phyloP scores from a whole-genome alignment of 1,284 basidiomycete species.

The Trichosporon sp. region DNA sequence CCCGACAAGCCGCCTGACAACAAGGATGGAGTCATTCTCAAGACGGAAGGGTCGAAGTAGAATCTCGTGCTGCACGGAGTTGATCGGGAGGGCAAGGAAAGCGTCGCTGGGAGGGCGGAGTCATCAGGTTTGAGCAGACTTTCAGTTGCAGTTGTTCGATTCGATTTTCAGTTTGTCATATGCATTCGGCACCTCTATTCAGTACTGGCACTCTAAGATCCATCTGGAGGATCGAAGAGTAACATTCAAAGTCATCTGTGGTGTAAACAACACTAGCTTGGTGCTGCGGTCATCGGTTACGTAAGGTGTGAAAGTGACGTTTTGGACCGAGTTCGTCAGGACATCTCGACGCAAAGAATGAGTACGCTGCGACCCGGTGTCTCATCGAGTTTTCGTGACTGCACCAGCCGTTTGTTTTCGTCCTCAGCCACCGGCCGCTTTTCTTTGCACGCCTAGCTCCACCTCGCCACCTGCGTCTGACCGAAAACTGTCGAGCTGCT shows the following conservation, averaged over 20 bases:
- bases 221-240: no score
- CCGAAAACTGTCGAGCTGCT: not conserved
- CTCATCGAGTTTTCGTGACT: not conserved
- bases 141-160: not conserved
- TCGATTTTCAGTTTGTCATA: not conserved
- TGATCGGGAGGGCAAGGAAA: no score
- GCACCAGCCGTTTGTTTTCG: not conserved
- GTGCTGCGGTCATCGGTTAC: not conserved
- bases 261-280: not conserved
- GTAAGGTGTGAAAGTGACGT: not conserved
- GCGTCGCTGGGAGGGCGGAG: no score
- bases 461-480: not conserved
- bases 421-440: not conserved
- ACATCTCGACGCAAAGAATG: not conserved
- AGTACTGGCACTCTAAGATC: not conserved
- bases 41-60: not conserved
- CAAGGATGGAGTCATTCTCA: not conserved
- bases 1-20: not conserved
- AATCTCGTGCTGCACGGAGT: no score
- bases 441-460: not conserved
- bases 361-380: not conserved
- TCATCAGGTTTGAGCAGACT: no score
- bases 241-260: not conserved
- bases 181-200: not conserved
- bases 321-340: not conserved